Conservation (phyloP, 441 rosid species). For the Capsella rubella region DNA sequence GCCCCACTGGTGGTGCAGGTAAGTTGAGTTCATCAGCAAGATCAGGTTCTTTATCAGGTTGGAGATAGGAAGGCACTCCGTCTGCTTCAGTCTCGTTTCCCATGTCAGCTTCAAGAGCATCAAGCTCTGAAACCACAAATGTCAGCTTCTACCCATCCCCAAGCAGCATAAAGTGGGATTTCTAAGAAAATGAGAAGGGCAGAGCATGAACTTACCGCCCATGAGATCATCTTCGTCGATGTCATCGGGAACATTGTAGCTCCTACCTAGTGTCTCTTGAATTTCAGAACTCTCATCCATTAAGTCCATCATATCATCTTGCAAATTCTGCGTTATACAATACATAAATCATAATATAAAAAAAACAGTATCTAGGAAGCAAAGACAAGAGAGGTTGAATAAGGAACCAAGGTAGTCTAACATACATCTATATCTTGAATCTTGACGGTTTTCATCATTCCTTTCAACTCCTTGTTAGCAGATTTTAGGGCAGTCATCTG, state of each 20-base stretch:
- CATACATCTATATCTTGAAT: slow-evolving; percentile 90
- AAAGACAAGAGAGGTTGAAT: slow-evolving; percentile 5
- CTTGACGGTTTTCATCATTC: slow-evolving; percentile 97
- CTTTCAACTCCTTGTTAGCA: slow-evolving; percentile 91
- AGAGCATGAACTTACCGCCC: slow-evolving; percentile 69
- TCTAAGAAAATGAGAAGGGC: neutral
- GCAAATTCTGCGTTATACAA: slow-evolving; percentile 72
- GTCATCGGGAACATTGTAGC: slow-evolving; percentile 94
- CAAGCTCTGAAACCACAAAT: slow-evolving; percentile 75
- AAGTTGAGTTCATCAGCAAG: slow-evolving; percentile 73
- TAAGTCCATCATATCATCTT: slow-evolving; percentile 99
- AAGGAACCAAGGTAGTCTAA: slow-evolving; percentile 4
- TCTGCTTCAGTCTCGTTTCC: slow-evolving; percentile 83
- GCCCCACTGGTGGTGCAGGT: slow-evolving; percentile 84
- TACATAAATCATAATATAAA: slow-evolving; percentile 18
- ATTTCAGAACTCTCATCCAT: slow-evolving; percentile 97
- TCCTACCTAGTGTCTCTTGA: slow-evolving; percentile 95
- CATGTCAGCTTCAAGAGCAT: slow-evolving; percentile 96
- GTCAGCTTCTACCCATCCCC: neutral
- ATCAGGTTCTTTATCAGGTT: slow-evolving; percentile 77
- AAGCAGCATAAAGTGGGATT: slow-evolving; percentile 12
- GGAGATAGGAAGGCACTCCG: slow-evolving; percentile 93
- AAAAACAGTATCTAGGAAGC: slow-evolving; percentile 10
- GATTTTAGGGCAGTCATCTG: slow-evolving; percentile 95
- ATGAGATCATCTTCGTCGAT: slow-evolving; percentile 97